Base-by-base conservation (phyloP, 495 filamentous ascomycete species). In the Neurospora terricola region DNA sequence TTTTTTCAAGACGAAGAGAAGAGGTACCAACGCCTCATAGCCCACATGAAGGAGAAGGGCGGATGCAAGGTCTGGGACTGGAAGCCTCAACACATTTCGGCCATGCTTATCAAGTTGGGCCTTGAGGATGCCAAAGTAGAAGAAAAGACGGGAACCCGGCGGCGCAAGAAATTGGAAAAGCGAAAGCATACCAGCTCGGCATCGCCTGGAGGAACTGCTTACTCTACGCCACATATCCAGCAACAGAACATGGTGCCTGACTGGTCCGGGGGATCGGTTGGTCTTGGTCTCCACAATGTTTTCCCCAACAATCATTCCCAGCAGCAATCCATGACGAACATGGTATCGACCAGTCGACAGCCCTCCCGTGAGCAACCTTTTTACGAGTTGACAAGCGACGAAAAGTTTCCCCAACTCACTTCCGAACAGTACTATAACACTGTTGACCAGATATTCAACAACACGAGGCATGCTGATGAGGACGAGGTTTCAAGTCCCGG, bases 391-490 rank as follows among this genome's bases (percentile, higher is more conserved):
- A 45, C 76, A 39, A 70, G 66, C 70, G 79, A 78, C 66, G 76
- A 77, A 9, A 30, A 16, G 14, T 66, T 66, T 66, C 54, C 54
- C 14, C 54, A 66, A 34, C 77, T 83, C 66, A 78, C 80, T 0
- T 76, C 79, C 12, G 80, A 83, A 72, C 82, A 84, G 74, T 78
- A 84, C 70, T 80, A 83, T 21, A 78, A 83, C 14, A 77, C 82
- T 45, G 70, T 84, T n/a, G 81, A 83, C 59, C 77, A 81, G 18
- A 82, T 82, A 69, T 84, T 79, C 76, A 79, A 79, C 74, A 76
- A 71, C 5, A 14, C 2, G 11, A 62, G 23, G 48, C 23, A 30
- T 30, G 14, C 18, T 18, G 14, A 34, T 30, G 54, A 66, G 27
- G 54, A 66, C 54, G 54, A 9, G 7, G 16, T 66, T 34, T 66